Percentiles rank a stretch among this genome's conserved stretches.
These are phyloP conservation scores for Breynia disticha DNA, from an alignment of 441 rosid genomes.

Conservation along the genomic window DNA sequence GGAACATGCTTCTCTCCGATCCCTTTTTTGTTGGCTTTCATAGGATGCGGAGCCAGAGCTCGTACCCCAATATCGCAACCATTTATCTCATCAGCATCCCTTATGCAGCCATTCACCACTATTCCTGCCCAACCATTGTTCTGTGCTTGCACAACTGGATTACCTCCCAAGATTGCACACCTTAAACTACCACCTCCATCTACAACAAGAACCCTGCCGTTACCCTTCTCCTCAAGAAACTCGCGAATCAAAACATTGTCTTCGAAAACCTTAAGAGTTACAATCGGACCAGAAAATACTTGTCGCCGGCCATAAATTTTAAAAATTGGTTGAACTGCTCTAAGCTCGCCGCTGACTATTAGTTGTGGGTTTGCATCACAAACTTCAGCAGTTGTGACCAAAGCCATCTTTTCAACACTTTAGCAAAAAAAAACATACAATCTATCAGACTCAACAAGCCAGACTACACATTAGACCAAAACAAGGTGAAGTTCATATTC, in stretches of 20 bases:
- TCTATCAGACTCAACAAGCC: neutral
- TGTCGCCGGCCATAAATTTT: slow-evolving; percentile 85
- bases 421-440: neutral
- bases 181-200: slow-evolving; percentile 95
- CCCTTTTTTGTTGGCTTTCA: slow-evolving; percentile 91
- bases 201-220: slow-evolving; percentile 90
- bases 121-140: slow-evolving; percentile 96
- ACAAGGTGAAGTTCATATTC: neutral
- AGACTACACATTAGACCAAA: too few relatives aligned
- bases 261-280: slow-evolving; percentile 90
- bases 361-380: slow-evolving; percentile 92
- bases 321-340: slow-evolving; percentile 77
- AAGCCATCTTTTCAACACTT: slow-evolving; percentile 51
- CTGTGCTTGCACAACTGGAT: slow-evolving; percentile 90
- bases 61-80: slow-evolving; percentile 97
- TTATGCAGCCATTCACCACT: slow-evolving; percentile 81
- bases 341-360: slow-evolving; percentile 70
- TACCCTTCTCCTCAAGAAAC: slow-evolving; percentile 88
- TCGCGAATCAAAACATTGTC: slow-evolving; percentile 87
- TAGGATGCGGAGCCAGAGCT: slow-evolving; percentile 87
- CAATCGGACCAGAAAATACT: slow-evolving; percentile 72
- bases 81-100: slow-evolving; percentile 90
- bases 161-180: slow-evolving; percentile 85
- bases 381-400: slow-evolving; percentile 90
- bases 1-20: slow-evolving; percentile 77